Evolutionary conservation across 2,329 filamentous ascomycete species (phyloP).

Genomic region (Fusarium napiforme): DNA sequence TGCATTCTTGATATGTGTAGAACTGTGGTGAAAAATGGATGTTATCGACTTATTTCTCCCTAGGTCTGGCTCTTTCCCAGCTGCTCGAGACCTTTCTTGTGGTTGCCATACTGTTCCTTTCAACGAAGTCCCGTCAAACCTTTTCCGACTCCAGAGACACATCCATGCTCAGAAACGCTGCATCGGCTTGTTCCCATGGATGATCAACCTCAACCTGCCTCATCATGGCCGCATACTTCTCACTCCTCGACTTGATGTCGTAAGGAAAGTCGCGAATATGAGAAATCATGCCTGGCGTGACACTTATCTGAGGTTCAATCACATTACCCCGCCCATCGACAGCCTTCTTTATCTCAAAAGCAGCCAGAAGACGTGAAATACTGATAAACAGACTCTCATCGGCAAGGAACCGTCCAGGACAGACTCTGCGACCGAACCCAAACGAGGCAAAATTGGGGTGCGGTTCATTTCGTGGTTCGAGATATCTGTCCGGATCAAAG

Average conservation of each 20-base stretch:
- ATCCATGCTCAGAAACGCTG: neutral
- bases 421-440: constrained; percentile 13
- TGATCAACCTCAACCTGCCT: neutral
- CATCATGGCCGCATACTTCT: neutral
- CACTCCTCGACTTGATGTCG: neutral
- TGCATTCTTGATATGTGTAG: neutral
- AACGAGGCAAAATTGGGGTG: neutral
- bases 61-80: rapidly evolving
- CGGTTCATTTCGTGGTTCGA: constrained; percentile 8
- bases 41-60: rapidly evolving
- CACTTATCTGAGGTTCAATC: neutral
- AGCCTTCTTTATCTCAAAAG: neutral
- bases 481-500: constrained; percentile 43
- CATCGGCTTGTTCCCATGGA: constrained; percentile 1
- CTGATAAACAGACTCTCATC: neutral
- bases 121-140: rapidly evolving
- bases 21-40: neutral
- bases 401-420: neutral
- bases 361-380: neutral
- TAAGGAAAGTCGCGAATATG: neutral
- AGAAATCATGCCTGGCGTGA: neutral
- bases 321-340: neutral
- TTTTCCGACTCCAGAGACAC: neutral
- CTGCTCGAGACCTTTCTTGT: rapidly evolving
- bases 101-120: rapidly evolving